Percentiles rank a stretch among this genome's conserved stretches.
Conservation (phyloP, 169 alveolate genomes). For the Theileria luwenshuni region DNA sequence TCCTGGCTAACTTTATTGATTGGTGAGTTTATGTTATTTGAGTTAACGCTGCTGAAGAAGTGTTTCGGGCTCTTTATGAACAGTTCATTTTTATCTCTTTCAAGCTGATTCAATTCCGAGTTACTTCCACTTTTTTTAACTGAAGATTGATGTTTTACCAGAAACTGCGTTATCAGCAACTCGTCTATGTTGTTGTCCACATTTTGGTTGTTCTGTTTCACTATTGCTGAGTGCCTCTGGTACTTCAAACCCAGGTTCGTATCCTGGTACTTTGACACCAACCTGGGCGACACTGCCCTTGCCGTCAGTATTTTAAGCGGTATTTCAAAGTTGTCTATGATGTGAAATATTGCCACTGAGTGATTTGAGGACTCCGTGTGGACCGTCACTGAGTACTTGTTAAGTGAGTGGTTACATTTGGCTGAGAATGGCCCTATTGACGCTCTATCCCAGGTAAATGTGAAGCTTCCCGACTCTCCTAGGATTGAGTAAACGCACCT, state of each 20-base stretch:
- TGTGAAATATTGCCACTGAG: slow-evolving; percentile 80
- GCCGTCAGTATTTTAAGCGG: slow-evolving; percentile 63
- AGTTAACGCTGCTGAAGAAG: slow-evolving; percentile 37
- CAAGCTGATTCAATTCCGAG: slow-evolving; percentile 4
- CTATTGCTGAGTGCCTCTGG: neutral
- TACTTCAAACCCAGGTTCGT: slow-evolving; percentile 17
- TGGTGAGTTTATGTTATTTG: slow-evolving; percentile 16
- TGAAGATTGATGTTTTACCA: neutral
- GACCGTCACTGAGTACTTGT: slow-evolving; percentile 69
- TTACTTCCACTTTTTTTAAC: neutral
- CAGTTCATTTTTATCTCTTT: slow-evolving; percentile 19
- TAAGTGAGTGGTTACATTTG: slow-evolving; percentile 72
- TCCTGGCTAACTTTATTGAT: slow-evolving; percentile 47
- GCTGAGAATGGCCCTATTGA: slow-evolving; percentile 71
- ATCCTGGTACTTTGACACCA: slow-evolving; percentile 25
- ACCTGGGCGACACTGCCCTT: slow-evolving; percentile 43
- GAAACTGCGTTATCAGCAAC: slow-evolving; percentile 24
- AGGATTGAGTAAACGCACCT: slow-evolving; percentile 70
- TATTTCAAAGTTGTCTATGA: slow-evolving; percentile 72
- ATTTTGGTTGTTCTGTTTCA: neutral
- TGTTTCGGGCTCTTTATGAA: slow-evolving; percentile 40
- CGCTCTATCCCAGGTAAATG: slow-evolving; percentile 76
- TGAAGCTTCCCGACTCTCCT: slow-evolving; percentile 74
- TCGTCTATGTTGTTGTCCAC: neutral
- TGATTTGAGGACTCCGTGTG: slow-evolving; percentile 79